A percentile compares a stretch with the other conserved stretches of the same genome.
These are phyloP conservation scores for Geranium rotundifolium DNA, from an alignment of 345 rosid species.

Conservation along the genomic window DNA sequence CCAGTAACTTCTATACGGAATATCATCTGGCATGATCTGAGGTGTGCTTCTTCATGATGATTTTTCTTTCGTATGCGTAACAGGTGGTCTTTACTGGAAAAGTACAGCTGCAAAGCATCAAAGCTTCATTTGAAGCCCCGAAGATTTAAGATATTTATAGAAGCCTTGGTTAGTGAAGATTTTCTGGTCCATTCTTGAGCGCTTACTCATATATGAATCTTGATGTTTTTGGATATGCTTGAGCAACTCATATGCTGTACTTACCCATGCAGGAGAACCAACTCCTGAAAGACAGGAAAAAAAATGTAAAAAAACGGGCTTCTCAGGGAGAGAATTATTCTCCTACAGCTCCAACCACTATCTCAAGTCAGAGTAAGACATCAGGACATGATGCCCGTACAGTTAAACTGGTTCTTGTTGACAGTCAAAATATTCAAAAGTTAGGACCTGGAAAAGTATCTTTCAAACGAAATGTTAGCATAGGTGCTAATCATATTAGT, in stretches of 20 bases:
- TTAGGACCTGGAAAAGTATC: conserved; percentile 63
- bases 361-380: conserved; percentile 52
- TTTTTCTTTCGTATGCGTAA: no score
- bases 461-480: conserved; percentile 45
- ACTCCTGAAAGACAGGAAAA: conserved; percentile 88
- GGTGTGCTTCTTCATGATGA: not conserved
- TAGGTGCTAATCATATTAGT: conserved; percentile 42
- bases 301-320: conserved; percentile 59
- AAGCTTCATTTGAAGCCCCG: conserved; percentile 97
- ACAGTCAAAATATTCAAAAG: conserved; percentile 66
- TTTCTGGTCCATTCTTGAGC: conserved; percentile 9
- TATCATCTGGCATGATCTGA: not conserved
- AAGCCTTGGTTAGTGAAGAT: conserved; percentile 75
- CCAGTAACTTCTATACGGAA: not conserved
- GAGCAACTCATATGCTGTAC: conserved; percentile 12
- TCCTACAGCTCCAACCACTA: conserved; percentile 41
- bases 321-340: conserved; percentile 60
- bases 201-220: conserved; percentile 11
- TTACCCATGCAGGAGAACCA: conserved; percentile 73
- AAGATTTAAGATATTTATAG: conserved; percentile 84
- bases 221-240: conserved; percentile 13
- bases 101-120: conserved; percentile 96
- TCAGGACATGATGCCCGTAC: conserved; percentile 52
- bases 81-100: conserved; percentile 97
- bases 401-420: conserved; percentile 61